Evolutionary conservation across 805 yeast genomes (phyloP), one percentile per base, ranked within the genome.

Genomic region (baker's yeast (Saccharomyces cerevisiae)): DNA sequence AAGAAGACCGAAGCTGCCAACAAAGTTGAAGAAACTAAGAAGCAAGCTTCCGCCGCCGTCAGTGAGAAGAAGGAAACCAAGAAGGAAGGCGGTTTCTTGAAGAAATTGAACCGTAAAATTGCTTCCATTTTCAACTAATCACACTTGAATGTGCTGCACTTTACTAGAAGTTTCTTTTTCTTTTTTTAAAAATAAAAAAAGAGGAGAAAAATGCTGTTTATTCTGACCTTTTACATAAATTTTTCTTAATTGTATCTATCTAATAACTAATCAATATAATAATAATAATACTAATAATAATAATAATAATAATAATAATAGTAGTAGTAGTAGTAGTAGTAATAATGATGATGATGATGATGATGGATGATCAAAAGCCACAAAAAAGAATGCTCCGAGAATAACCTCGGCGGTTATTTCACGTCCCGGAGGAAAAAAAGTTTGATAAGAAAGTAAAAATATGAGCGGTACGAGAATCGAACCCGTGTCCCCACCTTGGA

Each of bases 401-500:
- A 10, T 5, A 4, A 36, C 43, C 3, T 36, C 43, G 17, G 43
- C 43, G 43, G 43, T 36, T 36, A 36, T 36, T 36, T 17, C 4
- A 17, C 9, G 8, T 9, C 17, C 5, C 31, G 13, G 13, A 29
- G 10, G 36, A 17, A 10, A 17, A 17, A 36, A n/a, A 5, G 8
- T 32, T 6, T 5, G 21, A n/a, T 14, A 4, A 36, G 13, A 26
- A n/a, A 41, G 24, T 26, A 32, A 57, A 61, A 62, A 62, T 14
- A 14, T 67, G 70, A 65, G 65, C 67, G 69, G 68, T 65, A 65
- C 67, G 69, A 85, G 91, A 85, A 83, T 85, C 90, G 92, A 85
- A 85, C 92, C 90, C 91, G 80, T 83, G 89, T 81, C 91, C 76
- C 84, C 82, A 82, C 89, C 90, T 85, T 85, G 92, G 92, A 85